A percentile compares a stretch with the other conserved stretches of the same genome.
These are phyloP conservation scores for Neofusicoccum kwambonambiense DNA, from an alignment of 2,329 filamentous ascomycete species.

Conservation along the genomic window DNA sequence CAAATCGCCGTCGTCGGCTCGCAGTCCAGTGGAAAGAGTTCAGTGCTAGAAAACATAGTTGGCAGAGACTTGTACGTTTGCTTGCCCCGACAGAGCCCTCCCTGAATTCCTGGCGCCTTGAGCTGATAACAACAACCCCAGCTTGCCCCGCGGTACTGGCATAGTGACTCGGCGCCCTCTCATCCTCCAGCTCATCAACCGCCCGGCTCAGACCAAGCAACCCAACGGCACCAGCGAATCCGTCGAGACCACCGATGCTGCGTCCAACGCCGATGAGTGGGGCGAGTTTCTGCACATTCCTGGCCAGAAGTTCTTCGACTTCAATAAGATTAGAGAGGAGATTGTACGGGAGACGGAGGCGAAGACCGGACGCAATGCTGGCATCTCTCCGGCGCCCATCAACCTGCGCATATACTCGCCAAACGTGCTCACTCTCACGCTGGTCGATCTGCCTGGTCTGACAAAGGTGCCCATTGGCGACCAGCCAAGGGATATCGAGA, in stretches of 20 bases:
- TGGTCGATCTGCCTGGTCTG: slow-evolving; percentile 93
- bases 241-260: slow-evolving; percentile 71
- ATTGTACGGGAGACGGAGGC: slow-evolving; percentile 94
- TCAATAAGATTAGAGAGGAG: slow-evolving; percentile 97
- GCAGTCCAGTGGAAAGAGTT: slow-evolving; percentile 99
- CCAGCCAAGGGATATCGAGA: slow-evolving; percentile 93
- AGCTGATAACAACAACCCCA: slow-evolving; percentile 39
- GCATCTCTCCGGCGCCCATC: slow-evolving; percentile 95
- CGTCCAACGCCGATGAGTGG: slow-evolving; percentile 93
- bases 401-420: slow-evolving; percentile 98
- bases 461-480: slow-evolving; percentile 97
- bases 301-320: slow-evolving; percentile 96
- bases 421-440: slow-evolving; percentile 92
- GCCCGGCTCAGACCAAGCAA: slow-evolving; percentile 60
- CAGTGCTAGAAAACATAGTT: slow-evolving; percentile 97
- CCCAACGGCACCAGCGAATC: slow-evolving; percentile 70
- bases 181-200: slow-evolving; percentile 97
- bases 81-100: background rate
- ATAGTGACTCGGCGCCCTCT: slow-evolving; percentile 96
- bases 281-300: slow-evolving; percentile 98
- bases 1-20: slow-evolving; percentile 98
- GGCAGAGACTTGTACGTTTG: slow-evolving; percentile 90
- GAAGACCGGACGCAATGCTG: slow-evolving; percentile 93
- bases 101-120: slow-evolving; percentile 11
- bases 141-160: slow-evolving; percentile 92